phyloP scores from a whole-genome alignment of 2,329 filamentous ascomycete species.

The Pseudogymnoascus sp. region DNA sequence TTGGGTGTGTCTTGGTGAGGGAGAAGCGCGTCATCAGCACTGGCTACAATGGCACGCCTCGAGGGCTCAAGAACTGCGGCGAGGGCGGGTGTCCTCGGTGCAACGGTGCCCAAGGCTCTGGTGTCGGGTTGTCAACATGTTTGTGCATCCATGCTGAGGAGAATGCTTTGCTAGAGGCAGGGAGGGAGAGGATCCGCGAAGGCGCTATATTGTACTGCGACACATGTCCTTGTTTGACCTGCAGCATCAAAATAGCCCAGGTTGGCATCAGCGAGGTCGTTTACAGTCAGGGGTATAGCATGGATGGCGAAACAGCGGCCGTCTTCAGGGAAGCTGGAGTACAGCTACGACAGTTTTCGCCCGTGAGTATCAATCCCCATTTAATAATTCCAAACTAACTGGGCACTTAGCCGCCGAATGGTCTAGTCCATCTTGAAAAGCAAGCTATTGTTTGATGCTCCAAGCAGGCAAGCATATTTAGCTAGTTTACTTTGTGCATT shows the following conservation, averaged over 20 bases:
- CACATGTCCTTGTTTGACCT: conserved; percentile 94
- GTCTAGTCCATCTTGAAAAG: conserved; percentile 55
- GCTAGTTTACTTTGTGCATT: neutral
- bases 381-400: conserved; percentile 14
- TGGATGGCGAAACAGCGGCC: conserved; percentile 76
- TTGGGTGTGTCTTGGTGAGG: conserved; percentile 86
- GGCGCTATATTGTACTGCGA: conserved; percentile 86
- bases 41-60: conserved; percentile 95
- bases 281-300: conserved; percentile 88
- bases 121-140: conserved; percentile 74
- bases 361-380: conserved; percentile 46
- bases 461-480: neutral
- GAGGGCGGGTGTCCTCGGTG: conserved; percentile 87
- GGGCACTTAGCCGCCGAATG: conserved; percentile 50
- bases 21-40: conserved; percentile 86
- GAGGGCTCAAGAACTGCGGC: conserved; percentile 81
- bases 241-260: conserved; percentile 97
- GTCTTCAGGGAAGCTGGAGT: conserved; percentile 83
- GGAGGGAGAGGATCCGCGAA: conserved; percentile 78
- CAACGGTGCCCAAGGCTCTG: conserved; percentile 65
- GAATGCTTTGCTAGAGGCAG: conserved; percentile 91
- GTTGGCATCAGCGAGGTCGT: conserved; percentile 94
- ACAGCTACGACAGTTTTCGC: conserved; percentile 76
- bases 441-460: conserved; percentile 7
- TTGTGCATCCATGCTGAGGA: conserved; percentile 98